Evolutionary conservation across 2,329 filamentous ascomycete genomes (phyloP).

Genomic region (Fusarium coffeatum): DNA sequence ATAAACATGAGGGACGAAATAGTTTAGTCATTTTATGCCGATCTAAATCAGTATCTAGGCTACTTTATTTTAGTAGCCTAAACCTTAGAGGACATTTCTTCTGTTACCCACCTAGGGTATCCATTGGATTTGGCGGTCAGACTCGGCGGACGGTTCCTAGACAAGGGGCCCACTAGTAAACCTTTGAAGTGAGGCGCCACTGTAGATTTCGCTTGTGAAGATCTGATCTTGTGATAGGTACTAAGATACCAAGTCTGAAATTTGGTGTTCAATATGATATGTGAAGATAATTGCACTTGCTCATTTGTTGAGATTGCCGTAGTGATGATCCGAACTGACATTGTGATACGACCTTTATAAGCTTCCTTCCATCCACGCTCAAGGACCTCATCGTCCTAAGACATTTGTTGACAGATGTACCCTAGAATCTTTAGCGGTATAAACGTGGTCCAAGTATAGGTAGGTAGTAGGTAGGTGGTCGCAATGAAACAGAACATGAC

Average conservation of each 20-base stretch:
- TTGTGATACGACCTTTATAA: background rate
- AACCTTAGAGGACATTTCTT: too few relatives aligned
- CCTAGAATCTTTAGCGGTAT: slow-evolving; percentile 11
- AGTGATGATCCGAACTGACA: background rate
- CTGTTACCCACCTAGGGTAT: too few relatives aligned
- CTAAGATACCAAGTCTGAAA: background rate
- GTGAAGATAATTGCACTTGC: background rate
- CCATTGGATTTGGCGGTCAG: slow-evolving; percentile 26
- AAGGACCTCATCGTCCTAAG: background rate
- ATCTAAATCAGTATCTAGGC: too few relatives aligned
- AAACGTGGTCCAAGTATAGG: slow-evolving; percentile 16
- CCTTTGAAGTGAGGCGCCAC: background rate
- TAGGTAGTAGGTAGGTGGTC: background rate
- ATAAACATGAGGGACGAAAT: too few relatives aligned
- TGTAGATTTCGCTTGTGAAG: slow-evolving; percentile 22
- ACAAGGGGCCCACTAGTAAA: slow-evolving; percentile 16
- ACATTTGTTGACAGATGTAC: background rate
- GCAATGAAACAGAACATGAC: background rate
- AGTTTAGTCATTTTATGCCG: too few relatives aligned
- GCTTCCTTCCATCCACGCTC: background rate
- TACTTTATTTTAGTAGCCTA: too few relatives aligned
- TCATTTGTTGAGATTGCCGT: background rate
- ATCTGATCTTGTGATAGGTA: background rate
- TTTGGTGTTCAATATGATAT: background rate
- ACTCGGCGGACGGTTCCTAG: background rate